Evolutionary conservation across 2,329 filamentous ascomycete genomes (phyloP), one percentile per base, ranked within the genome.

Genomic region (Alternaria angustiovoidea): DNA sequence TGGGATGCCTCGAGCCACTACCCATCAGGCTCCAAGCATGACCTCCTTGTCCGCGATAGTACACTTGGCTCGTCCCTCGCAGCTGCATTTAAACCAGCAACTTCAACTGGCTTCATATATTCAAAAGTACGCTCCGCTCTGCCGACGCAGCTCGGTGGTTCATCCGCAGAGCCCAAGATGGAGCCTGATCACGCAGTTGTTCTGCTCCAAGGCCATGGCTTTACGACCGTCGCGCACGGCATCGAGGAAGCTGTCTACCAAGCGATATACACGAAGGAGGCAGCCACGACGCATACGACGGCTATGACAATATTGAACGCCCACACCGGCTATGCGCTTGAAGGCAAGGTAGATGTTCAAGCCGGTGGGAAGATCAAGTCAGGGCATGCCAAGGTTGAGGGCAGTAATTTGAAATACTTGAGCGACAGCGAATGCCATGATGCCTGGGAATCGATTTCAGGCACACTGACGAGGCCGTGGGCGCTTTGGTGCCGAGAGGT

Each of bases 221-320:
- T 83, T 60, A 81, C 80, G 1, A 79, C 77, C 11, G 69, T 78
- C 0, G 81, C 79, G 0, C 68, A 71, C 2, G 74, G 75, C 8
- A 80, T 83, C 55, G 78, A 82, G 64, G 80, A 82, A 63, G 80
- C 77, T 0, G 81, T 83, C 0, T 82, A 78, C 60, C 78, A 81
- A 54, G 78, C 81, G 1, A 78, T 82, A 20, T 83, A 80, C 64
- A 82, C 80, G 6, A 70, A 65, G 22, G 72, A 76, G 54, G 74
- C 74, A 39, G 81, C 82, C 1, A 74, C 77, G 48, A 70, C 78
- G 7, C 81, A 83, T 59, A 81, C 76, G 1, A 71, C 73, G 1
- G 79, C 80, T 3, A 48, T 78, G 52, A 67, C 65, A 7, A 68
- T 79, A 20, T 68, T 70, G 39, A 76, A 77, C 57, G 76, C 75